These are phyloP conservation scores for Wickerhamiella slavikovae DNA, from an alignment of 805 yeast genomes.

Conservation along the genomic window DNA sequence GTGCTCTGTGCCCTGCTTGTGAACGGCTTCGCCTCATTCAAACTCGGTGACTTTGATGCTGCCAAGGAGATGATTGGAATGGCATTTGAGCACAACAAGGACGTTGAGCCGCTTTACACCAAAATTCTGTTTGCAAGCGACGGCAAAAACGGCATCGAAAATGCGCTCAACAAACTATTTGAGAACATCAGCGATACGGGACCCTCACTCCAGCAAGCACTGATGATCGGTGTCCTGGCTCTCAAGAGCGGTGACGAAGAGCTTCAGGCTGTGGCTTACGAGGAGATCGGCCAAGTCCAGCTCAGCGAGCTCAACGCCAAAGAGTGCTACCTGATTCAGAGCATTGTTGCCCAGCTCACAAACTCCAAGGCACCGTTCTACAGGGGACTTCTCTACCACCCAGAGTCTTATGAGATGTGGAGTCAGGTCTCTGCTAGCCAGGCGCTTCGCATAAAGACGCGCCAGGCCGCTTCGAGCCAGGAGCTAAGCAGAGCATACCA, in stretches of 20 bases:
- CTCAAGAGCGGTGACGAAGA: slow-evolving; percentile 38
- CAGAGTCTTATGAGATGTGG: slow-evolving; percentile 55
- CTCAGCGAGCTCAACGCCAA: slow-evolving; percentile 30
- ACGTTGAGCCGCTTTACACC: slow-evolving; percentile 51
- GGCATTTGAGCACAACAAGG: slow-evolving; percentile 41
- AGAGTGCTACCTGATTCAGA: slow-evolving; percentile 30
- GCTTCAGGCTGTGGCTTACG: slow-evolving; percentile 37
- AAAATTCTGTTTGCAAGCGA: slow-evolving; percentile 63
- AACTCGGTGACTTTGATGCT: slow-evolving; percentile 36
- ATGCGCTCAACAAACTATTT: slow-evolving; percentile 69
- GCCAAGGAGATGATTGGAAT: slow-evolving; percentile 48
- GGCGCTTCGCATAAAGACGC: slow-evolving; percentile 37
- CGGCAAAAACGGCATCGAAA: slow-evolving; percentile 57
- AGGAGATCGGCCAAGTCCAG: slow-evolving; percentile 37
- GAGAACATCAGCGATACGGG: slow-evolving; percentile 43
- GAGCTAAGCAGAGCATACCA: slow-evolving; percentile 33
- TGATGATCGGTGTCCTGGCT: slow-evolving; percentile 65
- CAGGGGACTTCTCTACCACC: slow-evolving; percentile 53
- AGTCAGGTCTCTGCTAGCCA: slow-evolving; percentile 31
- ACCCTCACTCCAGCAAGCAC: slow-evolving; percentile 40
- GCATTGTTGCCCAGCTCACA: slow-evolving; percentile 9
- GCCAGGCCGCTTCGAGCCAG: slow-evolving; percentile 25
- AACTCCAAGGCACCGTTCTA: slow-evolving; percentile 30
- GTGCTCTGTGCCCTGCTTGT: slow-evolving; percentile 38
- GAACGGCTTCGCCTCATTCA: slow-evolving; percentile 53